phyloP scores from a whole-genome alignment of 495 filamentous ascomycete genomes.

The Daldinia caldariorum region DNA sequence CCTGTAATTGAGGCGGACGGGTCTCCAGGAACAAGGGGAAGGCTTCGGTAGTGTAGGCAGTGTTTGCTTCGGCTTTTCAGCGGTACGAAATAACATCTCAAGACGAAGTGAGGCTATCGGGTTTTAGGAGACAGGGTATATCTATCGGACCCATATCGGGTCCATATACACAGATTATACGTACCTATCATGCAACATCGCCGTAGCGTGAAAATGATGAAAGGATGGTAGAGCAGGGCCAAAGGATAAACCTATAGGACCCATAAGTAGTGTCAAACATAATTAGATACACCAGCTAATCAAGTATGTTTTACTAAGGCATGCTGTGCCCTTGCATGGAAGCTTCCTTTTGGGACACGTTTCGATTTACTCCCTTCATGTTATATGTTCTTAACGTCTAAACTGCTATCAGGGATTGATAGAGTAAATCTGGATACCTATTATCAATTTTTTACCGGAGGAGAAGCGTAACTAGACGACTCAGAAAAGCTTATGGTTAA shows the following conservation, averaged over 20 bases:
- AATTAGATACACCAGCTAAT: not conserved
- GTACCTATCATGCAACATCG: not conserved
- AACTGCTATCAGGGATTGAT: not conserved
- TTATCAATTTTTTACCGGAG: not conserved
- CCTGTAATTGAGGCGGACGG: conserved; percentile 35
- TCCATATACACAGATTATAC: not conserved
- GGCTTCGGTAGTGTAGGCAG: conserved; percentile 52
- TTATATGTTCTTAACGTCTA: not conserved
- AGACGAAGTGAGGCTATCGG: not conserved
- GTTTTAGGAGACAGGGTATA: not conserved
- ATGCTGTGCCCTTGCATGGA: not conserved
- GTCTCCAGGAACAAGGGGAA: conserved; percentile 29
- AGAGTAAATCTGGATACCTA: not conserved
- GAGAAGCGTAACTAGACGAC: not conserved
- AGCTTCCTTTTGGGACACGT: not conserved
- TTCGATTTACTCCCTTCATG: not conserved
- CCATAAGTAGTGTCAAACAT: not conserved
- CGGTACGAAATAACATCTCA: conserved; percentile 69
- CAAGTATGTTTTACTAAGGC: not conserved
- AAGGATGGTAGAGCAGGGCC: not conserved
- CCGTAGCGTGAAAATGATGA: not conserved
- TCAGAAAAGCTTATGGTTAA: not conserved
- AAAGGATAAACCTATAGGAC: not conserved
- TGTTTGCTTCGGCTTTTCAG: conserved; percentile 60
- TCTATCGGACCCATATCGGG: too few relatives aligned